Percentiles rank a stretch among this genome's conserved stretches.
Evolutionary conservation across 2,329 filamentous ascomycete genomes (phyloP).

Genomic region (Aspergillus piperis): DNA sequence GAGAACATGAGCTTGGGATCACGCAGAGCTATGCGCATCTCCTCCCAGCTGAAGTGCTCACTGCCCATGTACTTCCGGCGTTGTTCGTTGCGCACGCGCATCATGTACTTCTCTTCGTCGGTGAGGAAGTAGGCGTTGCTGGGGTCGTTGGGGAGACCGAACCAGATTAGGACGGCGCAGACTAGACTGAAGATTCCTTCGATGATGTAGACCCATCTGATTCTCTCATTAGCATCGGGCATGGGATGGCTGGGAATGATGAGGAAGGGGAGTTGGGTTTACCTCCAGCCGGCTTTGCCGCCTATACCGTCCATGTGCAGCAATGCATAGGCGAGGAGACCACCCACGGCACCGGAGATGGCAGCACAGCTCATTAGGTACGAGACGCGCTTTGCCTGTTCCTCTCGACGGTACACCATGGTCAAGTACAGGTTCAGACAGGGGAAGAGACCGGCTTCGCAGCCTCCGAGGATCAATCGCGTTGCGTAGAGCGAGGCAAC

Average conservation of each 20-base stretch:
- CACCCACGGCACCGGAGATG: conserved; percentile 44
- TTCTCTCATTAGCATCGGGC: too few relatives aligned
- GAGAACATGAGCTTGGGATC: conserved; percentile 58
- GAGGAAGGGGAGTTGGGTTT: conserved; percentile 11
- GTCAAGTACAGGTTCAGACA: conserved; percentile 44
- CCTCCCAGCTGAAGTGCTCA: conserved; percentile 53
- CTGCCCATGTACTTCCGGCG: conserved; percentile 53
- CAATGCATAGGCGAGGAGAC: conserved; percentile 41
- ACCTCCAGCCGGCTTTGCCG: conserved; percentile 52
- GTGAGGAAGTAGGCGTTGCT: conserved; percentile 53
- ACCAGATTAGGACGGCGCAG: conserved; percentile 49
- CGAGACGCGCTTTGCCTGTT: conserved; percentile 45
- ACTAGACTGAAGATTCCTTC: conserved; percentile 51
- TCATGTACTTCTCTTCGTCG: conserved; percentile 52
- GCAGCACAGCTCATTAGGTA: conserved; percentile 45
- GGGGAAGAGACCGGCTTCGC: conserved; percentile 44
- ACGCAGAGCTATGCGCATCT: conserved; percentile 50
- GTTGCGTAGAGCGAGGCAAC: conserved; percentile 45
- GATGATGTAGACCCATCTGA: conserved; percentile 51
- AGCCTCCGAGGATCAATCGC: conserved; percentile 41
- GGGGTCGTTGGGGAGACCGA: conserved; percentile 51
- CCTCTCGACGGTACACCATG: conserved; percentile 45
- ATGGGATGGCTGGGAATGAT: too few relatives aligned
- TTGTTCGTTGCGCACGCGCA: conserved; percentile 51
- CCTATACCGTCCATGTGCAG: conserved; percentile 50